phyloP scores from a whole-genome alignment of 2,329 filamentous ascomycete genomes.

The Triangularia setosa region DNA sequence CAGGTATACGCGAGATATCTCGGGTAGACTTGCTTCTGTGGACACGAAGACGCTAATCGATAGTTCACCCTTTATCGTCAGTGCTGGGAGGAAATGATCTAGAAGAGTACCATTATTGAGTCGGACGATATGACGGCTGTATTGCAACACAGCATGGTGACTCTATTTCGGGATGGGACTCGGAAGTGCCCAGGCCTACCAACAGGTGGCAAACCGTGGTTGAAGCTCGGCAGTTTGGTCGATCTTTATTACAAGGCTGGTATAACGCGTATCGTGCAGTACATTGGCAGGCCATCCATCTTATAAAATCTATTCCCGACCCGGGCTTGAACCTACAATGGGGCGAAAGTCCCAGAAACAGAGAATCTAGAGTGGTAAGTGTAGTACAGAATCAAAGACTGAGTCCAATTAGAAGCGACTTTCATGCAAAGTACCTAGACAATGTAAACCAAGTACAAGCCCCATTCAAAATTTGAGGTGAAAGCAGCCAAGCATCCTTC shows the following conservation, averaged over 20 bases:
- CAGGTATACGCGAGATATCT: not conserved
- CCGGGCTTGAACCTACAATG: no score
- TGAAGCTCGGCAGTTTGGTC: not conserved
- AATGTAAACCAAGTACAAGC: no score
- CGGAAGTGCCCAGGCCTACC: not conserved
- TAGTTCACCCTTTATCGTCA: not conserved
- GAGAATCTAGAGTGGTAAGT: no score
- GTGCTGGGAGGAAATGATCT: not conserved
- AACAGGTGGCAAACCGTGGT: not conserved
- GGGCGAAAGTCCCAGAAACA: no score
- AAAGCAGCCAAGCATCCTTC: not conserved
- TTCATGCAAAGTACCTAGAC: not conserved
- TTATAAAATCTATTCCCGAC: no score
- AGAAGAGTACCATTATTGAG: not conserved
- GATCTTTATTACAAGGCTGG: not conserved
- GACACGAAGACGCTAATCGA: not conserved
- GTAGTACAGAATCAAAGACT: no score
- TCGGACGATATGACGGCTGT: not conserved
- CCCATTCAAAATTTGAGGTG: no score
- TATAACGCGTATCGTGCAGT: not conserved
- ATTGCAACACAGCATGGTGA: not conserved
- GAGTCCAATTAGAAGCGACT: no score
- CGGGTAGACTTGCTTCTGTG: not conserved
- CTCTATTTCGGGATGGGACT: not conserved
- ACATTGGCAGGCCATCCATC: no score